Base-by-base conservation (phyloP, 2,329 filamentous ascomycete genomes). In the Penicillium janthinellum region DNA sequence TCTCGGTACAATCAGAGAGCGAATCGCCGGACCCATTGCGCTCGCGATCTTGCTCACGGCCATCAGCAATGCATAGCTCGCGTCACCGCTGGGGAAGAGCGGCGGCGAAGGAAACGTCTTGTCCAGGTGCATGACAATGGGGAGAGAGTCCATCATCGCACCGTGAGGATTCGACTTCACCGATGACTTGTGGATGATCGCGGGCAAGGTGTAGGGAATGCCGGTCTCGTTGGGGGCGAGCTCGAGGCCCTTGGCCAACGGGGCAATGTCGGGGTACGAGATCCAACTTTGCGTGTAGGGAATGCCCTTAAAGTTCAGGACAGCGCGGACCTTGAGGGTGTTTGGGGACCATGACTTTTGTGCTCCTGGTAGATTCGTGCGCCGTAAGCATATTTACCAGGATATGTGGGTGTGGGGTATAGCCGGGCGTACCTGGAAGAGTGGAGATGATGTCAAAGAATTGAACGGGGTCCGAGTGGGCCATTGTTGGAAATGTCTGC, bases 401-500 rank as follows among this genome's bases (percentile, higher is more conserved):
- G 17, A 41, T 48, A 41, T 3, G 11, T 44, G 51, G 38, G 47
- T 44, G 54, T 25, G 51, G 38, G 47, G 53, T 10, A 48, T 39
- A 39, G 6, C 17, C 14, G 35, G 45, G 45, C 50, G 35, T 62
- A 73, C 71, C 69, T 53, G 68, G 64, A 11, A 74, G 64, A 20
- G 62, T 65, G 10, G 70, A 74, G 15, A 50, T 54, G 35, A 76
- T 65, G 57, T 76, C 73, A 57, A 76, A 75, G 57, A 76, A 71
- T 47, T 76, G 73, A 17, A 75, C 68, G 1, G 71, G 70, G 14
- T 68, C 61, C 2, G 59, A 54, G 39, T 64, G 48, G 7, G 67
- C 37, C 69, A 73, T 72, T 35, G n/a, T 53, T 42, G 22, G 15
- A 34, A 25, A 34, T 31, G 1, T 28, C 12, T 38, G 7, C 55